Evolutionary conservation across 2,329 filamentous ascomycete species (phyloP).

Genomic region (Penicillium aurantiogriseum): DNA sequence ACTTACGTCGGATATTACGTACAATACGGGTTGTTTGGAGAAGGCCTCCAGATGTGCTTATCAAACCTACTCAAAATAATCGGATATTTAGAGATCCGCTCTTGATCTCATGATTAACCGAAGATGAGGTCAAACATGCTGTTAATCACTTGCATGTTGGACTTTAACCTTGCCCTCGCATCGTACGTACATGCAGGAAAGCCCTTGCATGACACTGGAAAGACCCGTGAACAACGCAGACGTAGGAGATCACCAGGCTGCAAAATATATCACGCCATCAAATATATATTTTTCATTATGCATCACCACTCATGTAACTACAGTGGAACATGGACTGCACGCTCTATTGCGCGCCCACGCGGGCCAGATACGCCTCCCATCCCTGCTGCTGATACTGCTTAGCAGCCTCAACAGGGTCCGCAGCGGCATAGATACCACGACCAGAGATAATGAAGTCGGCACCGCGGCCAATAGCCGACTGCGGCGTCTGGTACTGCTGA

Average conservation of each 20-base stretch:
- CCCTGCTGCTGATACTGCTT: constrained; percentile 47
- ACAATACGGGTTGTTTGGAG: not conserved
- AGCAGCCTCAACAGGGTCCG: constrained; percentile 46
- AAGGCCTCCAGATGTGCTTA: not conserved
- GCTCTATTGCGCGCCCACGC: constrained; percentile 30
- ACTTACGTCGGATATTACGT: not conserved
- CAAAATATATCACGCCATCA: not conserved
- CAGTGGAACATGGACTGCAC: not conserved
- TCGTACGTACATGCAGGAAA: not conserved
- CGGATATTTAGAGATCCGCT: not conserved
- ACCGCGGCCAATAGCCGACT: constrained; percentile 45
- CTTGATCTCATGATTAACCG: not conserved
- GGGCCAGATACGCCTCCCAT: constrained; percentile 47
- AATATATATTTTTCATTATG: constrained; percentile 5
- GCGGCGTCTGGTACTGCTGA: constrained; percentile 51
- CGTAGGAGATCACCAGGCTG: not conserved
- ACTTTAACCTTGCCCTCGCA: not conserved
- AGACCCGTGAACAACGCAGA: not conserved
- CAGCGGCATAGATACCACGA: constrained; percentile 47
- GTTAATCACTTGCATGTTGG: not conserved
- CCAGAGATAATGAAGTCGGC: constrained; percentile 51
- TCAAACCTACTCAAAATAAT: not conserved
- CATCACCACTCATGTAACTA: not conserved
- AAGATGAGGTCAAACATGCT: not conserved
- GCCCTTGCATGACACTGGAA: not conserved